Base-by-base conservation (phyloP, 148 eudicot genomes). In the Cornus controversa region DNA sequence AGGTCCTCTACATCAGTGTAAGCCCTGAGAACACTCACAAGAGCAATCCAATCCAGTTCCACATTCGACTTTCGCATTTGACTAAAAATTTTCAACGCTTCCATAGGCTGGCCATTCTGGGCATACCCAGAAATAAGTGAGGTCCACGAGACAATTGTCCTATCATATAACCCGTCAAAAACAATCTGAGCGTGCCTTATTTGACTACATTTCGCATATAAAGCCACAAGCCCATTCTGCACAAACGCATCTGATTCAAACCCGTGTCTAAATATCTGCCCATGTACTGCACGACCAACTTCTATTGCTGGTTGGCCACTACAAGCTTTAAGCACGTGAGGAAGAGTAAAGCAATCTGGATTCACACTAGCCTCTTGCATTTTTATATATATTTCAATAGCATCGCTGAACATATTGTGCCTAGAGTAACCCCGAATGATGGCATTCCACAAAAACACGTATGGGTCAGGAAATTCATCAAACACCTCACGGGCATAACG, bases 101-200 rank as follows among this genome's bases (percentile, higher is more conserved):
- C 92, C 37, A 76, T 3, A 28, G 94, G 85, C 70, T 80, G 84
- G 27, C 91, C 89, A 85, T 85, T 83, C 72, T 89, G 90, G 23
- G 87, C 85, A 84, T 66, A 88, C 42, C 89, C 91, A 23, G 94
- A 90, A 78, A 91, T 88, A 50, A 93, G 86, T 31, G 86, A 80
- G 45, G 94, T 93, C 94, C 97, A 93, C 6, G 93, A 85, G 58
- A 90, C 89, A 73, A 93, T 76, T 0, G 86, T 82, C 83, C 72
- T 87, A 14, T 83, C 78, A 67, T 22, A 67, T 28, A 85, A 67
- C 73, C 81, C 69, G 66, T 84, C 86, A 80, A 86, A 89, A 74
- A 89, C 83, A 34, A 74, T 27, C 68, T 85, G 84, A 45, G 97
- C 97, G 57, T 68, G 23, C 37, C 68, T 82, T 75, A 83, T 75